Evolutionary conservation across 1,284 basidiomycete genomes (phyloP), one percentile per base, ranked within the genome.

Genomic region (Wolfiporia cocos): DNA sequence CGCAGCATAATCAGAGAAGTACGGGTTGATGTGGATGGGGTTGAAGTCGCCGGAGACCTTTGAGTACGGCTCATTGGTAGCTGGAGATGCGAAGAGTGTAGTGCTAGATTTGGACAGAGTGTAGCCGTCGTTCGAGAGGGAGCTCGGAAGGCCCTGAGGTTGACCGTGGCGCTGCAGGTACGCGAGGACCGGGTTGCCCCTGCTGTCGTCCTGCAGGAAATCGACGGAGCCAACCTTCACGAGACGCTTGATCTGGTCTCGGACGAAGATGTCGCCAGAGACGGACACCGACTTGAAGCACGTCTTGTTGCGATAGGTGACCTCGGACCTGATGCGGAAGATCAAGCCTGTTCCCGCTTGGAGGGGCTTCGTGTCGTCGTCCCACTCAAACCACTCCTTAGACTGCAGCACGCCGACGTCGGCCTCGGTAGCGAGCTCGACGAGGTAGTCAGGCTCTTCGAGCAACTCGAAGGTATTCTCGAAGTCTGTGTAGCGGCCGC

Each of bases 341-440:
- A 93, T 81, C 41, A 99, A 81, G 2, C 77, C 78, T 33, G 86
- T 86, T 32, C 92, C 92, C 10, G 87, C 78, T 44, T 79, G 69
- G 32, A 93, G 81, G 30, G 90, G 83, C 48, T 80, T 77, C 6
- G 81, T 71, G 42, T 89, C 83, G 58, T 95, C 83, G 44, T 88
- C 82, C 95, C 94, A 98, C 44, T 87, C 82, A 66, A 99, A 95
- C 95, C 96, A 99, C 62, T 95, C 89, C 74, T 99, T 99, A 46
- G 91, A 92, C 59, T 89, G 81, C 12, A 99, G 70, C 15, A 99
- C 91, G 39, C 92, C 92, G 49, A 96, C 85, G 34, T 79, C 80
- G 1, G 91, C 86, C 51, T 92, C 86, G 23, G 76, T 82, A 41
- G 74, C 71, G 51, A 97, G 59, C 34, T 81, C 71, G 35, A 99